Percentiles rank a stretch among this genome's conserved stretches.
Conservation (phyloP, 305 asterid genomes). For the Fraxinus dipetala region DNA sequence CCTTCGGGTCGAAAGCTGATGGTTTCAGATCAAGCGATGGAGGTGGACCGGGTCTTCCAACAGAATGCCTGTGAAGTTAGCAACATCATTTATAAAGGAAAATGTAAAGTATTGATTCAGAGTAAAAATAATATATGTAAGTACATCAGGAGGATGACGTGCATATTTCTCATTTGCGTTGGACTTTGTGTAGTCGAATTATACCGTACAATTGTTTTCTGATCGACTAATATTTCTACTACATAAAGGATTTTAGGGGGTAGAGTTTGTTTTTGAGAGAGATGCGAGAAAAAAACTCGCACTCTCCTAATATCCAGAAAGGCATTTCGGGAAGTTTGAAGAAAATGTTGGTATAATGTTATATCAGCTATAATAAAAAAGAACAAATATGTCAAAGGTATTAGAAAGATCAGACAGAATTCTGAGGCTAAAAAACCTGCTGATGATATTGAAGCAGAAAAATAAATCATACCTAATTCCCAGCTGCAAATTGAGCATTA, state of each 20-base stretch:
- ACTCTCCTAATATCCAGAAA: neutral
- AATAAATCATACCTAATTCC: slow-evolving; percentile 63
- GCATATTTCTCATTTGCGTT: neutral
- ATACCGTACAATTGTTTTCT: neutral
- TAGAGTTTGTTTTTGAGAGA: neutral
- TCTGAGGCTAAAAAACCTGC: neutral
- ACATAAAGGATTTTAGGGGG: neutral
- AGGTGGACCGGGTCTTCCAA: slow-evolving; percentile 79
- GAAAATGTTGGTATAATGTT: neutral
- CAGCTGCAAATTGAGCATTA: slow-evolving; percentile 84
- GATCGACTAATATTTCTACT: neutral
- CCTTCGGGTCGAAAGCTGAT: slow-evolving; percentile 80
- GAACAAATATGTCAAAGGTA: neutral
- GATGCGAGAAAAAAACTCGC: neutral
- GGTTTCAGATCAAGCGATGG: slow-evolving; percentile 82
- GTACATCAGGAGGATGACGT: neutral
- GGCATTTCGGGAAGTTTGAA: neutral
- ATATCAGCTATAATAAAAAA: neutral
- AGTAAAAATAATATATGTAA: neutral
- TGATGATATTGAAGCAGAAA: neutral
- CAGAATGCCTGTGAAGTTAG: slow-evolving; percentile 62
- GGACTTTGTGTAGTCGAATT: neutral
- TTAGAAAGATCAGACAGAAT: neutral
- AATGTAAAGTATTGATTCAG: neutral
- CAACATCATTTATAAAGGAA: neutral